phyloP scores from a whole-genome alignment of 1,139 yeast species.

The Lodderomyces beijingensis region DNA sequence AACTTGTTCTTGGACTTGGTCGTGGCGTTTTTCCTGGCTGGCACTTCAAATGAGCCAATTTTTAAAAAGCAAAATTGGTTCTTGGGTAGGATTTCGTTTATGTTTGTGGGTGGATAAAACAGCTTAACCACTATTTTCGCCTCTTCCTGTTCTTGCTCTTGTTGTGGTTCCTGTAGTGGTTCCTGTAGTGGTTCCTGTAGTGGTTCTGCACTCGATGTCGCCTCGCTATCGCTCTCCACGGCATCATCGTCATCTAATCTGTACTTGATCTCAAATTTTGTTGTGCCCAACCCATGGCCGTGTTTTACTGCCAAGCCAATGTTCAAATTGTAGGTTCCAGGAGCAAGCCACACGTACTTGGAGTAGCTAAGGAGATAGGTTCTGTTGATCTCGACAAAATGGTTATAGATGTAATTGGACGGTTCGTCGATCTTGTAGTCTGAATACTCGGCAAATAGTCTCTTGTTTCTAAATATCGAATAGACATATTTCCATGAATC shows the following conservation, averaged over 20 bases:
- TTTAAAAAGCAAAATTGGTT: constrained; percentile 49
- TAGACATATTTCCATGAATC: constrained; percentile 58
- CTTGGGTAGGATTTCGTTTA: constrained; percentile 54
- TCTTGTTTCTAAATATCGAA: constrained; percentile 45
- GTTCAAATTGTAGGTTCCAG: constrained; percentile 49
- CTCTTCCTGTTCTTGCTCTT: not conserved
- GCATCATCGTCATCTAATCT: constrained; percentile 18
- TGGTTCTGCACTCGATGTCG: not conserved
- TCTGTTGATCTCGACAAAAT: constrained; percentile 43
- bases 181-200: too few species aligned
- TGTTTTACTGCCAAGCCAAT: constrained; percentile 51
- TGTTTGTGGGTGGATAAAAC: constrained; percentile 54
- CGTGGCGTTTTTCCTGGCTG: constrained; percentile 7
- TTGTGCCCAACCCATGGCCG: constrained; percentile 57
- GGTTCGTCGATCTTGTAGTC: constrained; percentile 53
- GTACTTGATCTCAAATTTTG: constrained; percentile 46
- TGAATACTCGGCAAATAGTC: constrained; percentile 49
- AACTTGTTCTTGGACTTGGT: constrained; percentile 18
- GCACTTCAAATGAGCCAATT: constrained; percentile 44
- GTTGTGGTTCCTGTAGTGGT: too few species aligned
- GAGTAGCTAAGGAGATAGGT: constrained; percentile 47
- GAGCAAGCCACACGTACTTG: constrained; percentile 45
- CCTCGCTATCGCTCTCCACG: too few species aligned
- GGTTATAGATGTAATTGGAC: constrained; percentile 39
- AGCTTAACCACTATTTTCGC: constrained; percentile 19